Base-by-base conservation (phyloP, 2,329 filamentous ascomycete genomes). In the Alternaria sp. region DNA sequence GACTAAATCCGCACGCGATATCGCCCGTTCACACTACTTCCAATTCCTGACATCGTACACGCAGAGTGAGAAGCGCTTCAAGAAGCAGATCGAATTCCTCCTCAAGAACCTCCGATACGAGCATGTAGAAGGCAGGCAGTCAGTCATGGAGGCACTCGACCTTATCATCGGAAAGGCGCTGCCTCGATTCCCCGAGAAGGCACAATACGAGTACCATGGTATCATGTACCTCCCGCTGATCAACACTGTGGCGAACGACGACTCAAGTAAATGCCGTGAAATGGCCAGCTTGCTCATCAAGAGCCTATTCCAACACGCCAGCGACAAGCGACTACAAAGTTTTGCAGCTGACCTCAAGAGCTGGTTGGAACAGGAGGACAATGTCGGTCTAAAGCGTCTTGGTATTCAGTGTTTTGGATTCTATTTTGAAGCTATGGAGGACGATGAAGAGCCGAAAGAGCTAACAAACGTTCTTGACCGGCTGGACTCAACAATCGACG, bases 41-140 rank as follows among this genome's bases (percentile, higher is more conserved):
- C 92, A 97, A 67, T 99, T 99, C 79, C 81, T 99, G 55, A 87
- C 93, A 65, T 93, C 97, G 53, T 99, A 97, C 72, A 94, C 95
- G 0, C 95, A 98, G 75, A 92, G 90, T 70, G 93, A 93, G 77
- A 90, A 88, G 62, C 86, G 95, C 13, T 96, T 95, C 88, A 85
- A 86, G 37, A 96, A 96, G 75, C 94, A 98, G 73, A 84, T 97
- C 50, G 87, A 85, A 55, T 99, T 98, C 74, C 83, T 99, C 48
- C 86, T 96, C 49, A 91, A 91, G 69, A 99, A 99, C 72, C 82
- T 99, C 64, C 89, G 94, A 59, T 99, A 97, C 75, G 88, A 94
- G 41, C 88, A 96, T 69, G 88, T 93, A 67, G 91, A 95, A 60
- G 95, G 95, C 28, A 86, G 96, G 36, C 84, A 97, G 60, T 97